Evolutionary conservation across 139 green algal genomes (phyloP), one percentile per base, ranked within the genome.

Genomic region (Pedinophyceae sp.): DNA sequence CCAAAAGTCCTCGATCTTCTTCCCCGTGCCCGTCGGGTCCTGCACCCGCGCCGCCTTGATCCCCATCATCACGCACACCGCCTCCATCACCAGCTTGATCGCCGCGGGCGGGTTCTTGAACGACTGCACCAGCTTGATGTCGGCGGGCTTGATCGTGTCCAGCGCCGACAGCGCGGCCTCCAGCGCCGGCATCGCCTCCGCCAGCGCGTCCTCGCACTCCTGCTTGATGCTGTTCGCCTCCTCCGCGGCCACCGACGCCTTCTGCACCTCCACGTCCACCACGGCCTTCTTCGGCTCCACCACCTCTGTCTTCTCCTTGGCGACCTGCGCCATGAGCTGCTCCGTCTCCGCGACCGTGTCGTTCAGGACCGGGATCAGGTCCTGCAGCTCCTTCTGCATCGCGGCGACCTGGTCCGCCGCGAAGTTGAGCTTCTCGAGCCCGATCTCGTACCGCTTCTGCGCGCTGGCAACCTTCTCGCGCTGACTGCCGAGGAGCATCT

Each of bases 221-320:
- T 52, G 26, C 40, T 75, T 74, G 54, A 78, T 75, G 6, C 52
- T 58, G 22, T 75, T 75, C 4, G 70, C 70, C 0, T 52, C 62
- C 2, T 48, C 64, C 20, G 69, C 70, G 57, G 57, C 38, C 4
- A 30, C 47, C 18, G 22, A 38, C 16, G 65, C 71, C 54, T 73
- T 59, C 2, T 52, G 54, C 16, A 81, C 77, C 57, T 86, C 77
- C 23, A 27, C 46, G 26, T 86, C 71, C 34, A 82, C 74, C 27
- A 73, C 19, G 0, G 60, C 55, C 57, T 79, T 79, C 58, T 82
- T 79, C 4, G 77, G 77, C 68, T 86, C 77, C 43, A 86, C 77
- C n/a, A 86, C 70, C 50, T 66, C 66, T 3, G 63, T 60, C 61
- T 86, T 86, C 54, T 86, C 78, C 6, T 54, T 49, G 10, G 59